Evolutionary conservation across 768 basidiomycete genomes (phyloP).

Genomic region (Lanmaoa rubissima): DNA sequence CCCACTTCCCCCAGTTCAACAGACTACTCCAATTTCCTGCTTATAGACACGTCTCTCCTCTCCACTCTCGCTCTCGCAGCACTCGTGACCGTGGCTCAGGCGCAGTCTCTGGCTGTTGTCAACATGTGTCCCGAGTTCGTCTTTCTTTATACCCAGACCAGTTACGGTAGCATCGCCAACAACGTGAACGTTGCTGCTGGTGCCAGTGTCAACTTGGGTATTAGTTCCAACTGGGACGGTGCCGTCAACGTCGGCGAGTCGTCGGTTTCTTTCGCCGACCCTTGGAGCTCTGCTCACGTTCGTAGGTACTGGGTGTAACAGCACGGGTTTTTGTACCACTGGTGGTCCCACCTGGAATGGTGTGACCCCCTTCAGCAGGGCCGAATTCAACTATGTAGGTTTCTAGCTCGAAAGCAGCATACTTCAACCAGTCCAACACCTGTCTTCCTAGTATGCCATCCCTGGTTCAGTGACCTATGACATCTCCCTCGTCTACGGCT

Average conservation of each 20-base stretch:
- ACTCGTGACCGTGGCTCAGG: conserved; percentile 20
- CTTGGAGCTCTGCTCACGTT: conserved; percentile 3
- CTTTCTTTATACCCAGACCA: conserved; percentile 31
- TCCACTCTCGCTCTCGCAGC: conserved; percentile 20
- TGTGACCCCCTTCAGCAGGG: conserved; percentile 31
- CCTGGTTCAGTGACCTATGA: conserved; percentile 32
- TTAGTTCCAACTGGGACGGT: conserved; percentile 33
- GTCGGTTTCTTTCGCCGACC: background rate
- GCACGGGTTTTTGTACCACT: conserved; percentile 26
- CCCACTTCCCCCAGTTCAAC: background rate
- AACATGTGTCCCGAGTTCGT: conserved; percentile 28
- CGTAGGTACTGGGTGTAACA: conserved; percentile 29
- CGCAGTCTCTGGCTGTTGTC: conserved; percentile 29
- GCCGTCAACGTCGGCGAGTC: conserved; percentile 30
- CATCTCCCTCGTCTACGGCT: conserved; percentile 34
- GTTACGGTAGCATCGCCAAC: conserved; percentile 28
- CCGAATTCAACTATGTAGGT: conserved; percentile 33
- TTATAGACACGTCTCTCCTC: conserved; percentile 19
- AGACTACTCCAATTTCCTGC: background rate
- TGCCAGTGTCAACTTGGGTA: conserved; percentile 26
- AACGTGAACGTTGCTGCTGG: conserved; percentile 26
- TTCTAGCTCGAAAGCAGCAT: background rate
- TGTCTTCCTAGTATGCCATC: conserved; percentile 17
- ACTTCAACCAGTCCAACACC: background rate
- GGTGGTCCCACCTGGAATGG: conserved; percentile 33